A percentile compares a stretch with the other conserved stretches of the same genome.
These are phyloP conservation scores for Camillea tinctor DNA, from an alignment of 2,329 filamentous ascomycete genomes.

Conservation along the genomic window DNA sequence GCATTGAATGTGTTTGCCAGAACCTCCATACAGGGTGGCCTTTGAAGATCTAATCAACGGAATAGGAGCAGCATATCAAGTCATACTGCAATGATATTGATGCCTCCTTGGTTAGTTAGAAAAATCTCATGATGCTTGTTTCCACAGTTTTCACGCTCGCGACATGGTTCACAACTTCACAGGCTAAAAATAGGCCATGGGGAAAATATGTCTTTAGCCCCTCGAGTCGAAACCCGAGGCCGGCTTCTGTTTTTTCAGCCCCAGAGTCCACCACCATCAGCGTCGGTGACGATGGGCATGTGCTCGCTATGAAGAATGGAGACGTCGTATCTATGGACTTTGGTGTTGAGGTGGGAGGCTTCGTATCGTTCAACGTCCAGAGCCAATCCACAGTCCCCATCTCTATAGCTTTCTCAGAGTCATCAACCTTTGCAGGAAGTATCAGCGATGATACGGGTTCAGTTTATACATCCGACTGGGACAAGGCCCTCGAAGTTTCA, in stretches of 20 bases:
- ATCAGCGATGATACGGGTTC: constrained; percentile 27
- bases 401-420: constrained; percentile 25
- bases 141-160: not conserved
- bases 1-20: not conserved
- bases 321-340: not conserved
- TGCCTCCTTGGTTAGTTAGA: not conserved
- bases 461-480: constrained; percentile 20
- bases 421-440: constrained; percentile 20
- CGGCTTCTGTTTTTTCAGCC: not conserved
- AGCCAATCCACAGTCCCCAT: not conserved
- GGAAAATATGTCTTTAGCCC: not conserved
- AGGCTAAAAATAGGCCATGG: not conserved
- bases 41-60: too few relatives aligned
- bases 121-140: not conserved
- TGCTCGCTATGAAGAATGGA: not conserved
- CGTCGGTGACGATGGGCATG: not conserved
- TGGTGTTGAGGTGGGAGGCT: not conserved
- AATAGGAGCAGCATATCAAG: not conserved
- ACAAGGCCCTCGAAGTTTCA: constrained; percentile 22
- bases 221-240: not conserved
- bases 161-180: not conserved
- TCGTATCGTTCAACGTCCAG: not conserved
- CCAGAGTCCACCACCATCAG: not conserved
- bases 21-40: not conserved
- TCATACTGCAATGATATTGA: not conserved